A percentile compares a stretch with the other conserved stretches of the same genome.
Conservation (phyloP, 345 rosid species). For the Aquilaria sinensis region DNA sequence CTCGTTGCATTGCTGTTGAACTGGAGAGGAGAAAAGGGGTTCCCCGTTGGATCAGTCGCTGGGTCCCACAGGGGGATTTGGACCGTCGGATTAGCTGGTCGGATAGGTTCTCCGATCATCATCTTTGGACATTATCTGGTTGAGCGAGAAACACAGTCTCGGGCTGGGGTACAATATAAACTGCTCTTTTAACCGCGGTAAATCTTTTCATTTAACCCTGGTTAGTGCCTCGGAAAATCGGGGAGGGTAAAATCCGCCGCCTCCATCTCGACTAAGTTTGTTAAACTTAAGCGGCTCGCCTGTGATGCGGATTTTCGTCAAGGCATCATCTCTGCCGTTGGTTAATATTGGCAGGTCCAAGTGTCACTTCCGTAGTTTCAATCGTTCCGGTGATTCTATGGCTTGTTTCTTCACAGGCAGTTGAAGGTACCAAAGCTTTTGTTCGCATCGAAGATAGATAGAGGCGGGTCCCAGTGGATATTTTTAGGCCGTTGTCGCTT, state of each 20-base stretch:
- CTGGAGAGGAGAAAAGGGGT: conserved; percentile 19
- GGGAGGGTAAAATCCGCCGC: conserved; percentile 20
- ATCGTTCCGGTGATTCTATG: conserved; percentile 15
- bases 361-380: background rate
- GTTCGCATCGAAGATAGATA: conserved; percentile 3
- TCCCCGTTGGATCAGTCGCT: conserved; percentile 28
- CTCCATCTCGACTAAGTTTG: conserved; percentile 22
- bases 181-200: conserved; percentile 34
- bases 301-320: conserved; percentile 1
- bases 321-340: conserved; percentile 24
- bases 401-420: background rate
- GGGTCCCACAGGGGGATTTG: conserved; percentile 57
- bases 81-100: conserved; percentile 37
- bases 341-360: conserved; percentile 2
- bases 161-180: conserved; percentile 22
- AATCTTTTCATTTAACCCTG: conserved; percentile 22
- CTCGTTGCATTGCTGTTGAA: conserved; percentile 20
- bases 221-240: conserved; percentile 14
- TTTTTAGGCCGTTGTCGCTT: conserved; percentile 23
- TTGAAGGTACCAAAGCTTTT: background rate
- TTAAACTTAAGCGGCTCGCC: conserved; percentile 15
- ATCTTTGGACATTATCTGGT: conserved; percentile 22
- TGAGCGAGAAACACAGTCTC: background rate
- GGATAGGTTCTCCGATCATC: conserved; percentile 49
- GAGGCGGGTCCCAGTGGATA: conserved; percentile 11